Conservation (phyloP, 2,329 filamentous ascomycete species). For the Beauveria varroae region DNA sequence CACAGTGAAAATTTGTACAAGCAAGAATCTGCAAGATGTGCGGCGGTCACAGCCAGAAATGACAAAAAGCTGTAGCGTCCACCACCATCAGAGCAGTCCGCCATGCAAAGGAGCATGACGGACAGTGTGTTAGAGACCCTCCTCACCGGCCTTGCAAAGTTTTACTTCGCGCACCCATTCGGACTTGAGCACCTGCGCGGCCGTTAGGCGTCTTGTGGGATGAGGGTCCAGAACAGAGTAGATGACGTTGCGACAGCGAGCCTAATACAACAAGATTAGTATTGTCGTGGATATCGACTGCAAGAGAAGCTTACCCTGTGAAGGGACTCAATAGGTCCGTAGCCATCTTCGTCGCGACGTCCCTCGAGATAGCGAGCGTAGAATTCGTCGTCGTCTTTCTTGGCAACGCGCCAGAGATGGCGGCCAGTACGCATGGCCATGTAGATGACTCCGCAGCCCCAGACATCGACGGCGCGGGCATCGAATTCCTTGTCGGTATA, state of each 20-base stretch:
- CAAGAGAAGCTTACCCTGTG: slow-evolving; percentile 66
- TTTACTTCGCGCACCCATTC: slow-evolving; percentile 99
- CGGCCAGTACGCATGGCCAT: slow-evolving; percentile 98
- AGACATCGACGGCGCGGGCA: slow-evolving; percentile 93
- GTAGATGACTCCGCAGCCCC: slow-evolving; percentile 98
- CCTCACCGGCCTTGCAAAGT: slow-evolving; percentile 91
- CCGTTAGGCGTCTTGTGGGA: slow-evolving; percentile 83
- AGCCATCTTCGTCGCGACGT: slow-evolving; percentile 87
- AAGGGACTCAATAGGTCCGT: slow-evolving; percentile 90
- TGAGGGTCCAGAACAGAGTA: slow-evolving; percentile 98
- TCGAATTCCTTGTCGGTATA: slow-evolving; percentile 95
- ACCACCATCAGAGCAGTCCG: slow-evolving; percentile 20
- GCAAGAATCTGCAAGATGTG: slow-evolving; percentile 20
- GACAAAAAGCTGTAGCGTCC: background rate
- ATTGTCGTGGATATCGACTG: background rate
- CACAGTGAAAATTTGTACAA: slow-evolving; percentile 7
- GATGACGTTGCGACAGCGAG: slow-evolving; percentile 95
- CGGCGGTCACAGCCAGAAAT: background rate
- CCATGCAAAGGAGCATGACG: slow-evolving; percentile 22
- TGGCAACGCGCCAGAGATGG: slow-evolving; percentile 94
- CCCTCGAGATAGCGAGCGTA: slow-evolving; percentile 92
- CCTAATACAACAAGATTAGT: slow-evolving; percentile 42
- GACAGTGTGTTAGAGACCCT: slow-evolving; percentile 62
- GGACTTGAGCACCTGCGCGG: slow-evolving; percentile 92
- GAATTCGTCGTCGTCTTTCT: slow-evolving; percentile 95